These are phyloP conservation scores for Peronospora destructor DNA, from an alignment of 352 stramenopile species.

Conservation along the genomic window DNA sequence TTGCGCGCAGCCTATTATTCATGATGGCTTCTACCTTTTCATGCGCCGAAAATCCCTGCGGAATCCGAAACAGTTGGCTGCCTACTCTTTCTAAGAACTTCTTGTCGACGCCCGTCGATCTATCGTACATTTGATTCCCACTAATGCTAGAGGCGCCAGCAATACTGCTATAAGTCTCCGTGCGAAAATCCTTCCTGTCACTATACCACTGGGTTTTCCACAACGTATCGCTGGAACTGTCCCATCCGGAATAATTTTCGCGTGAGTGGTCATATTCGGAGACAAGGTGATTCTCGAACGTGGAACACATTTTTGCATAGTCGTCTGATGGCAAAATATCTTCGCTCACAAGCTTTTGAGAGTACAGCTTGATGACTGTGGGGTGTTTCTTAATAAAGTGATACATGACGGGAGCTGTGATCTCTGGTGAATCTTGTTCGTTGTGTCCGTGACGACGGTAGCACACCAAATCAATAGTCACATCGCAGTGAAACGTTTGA, in stretches of 20 bases:
- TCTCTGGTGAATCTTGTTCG: slow-evolving; percentile 88
- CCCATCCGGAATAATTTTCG: slow-evolving; percentile 64
- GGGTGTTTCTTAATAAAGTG: slow-evolving; percentile 84
- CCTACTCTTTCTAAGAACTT: slow-evolving; percentile 72
- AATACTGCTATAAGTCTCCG: slow-evolving; percentile 1
- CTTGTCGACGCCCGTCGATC: slow-evolving; percentile 63
- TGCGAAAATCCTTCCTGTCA: slow-evolving; percentile 21
- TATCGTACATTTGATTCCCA: slow-evolving; percentile 34
- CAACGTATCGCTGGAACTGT: slow-evolving; percentile 57
- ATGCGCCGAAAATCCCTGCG: slow-evolving; percentile 75
- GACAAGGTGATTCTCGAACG: slow-evolving; percentile 59
- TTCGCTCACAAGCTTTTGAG: slow-evolving; percentile 57
- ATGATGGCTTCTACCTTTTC: slow-evolving; percentile 83
- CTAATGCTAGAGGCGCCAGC: slow-evolving; percentile 13
- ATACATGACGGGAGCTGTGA: slow-evolving; percentile 89
- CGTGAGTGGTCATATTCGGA: slow-evolving; percentile 71
- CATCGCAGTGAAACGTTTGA: slow-evolving; percentile 91
- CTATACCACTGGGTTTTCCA: slow-evolving; percentile 62
- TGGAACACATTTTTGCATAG: slow-evolving; percentile 41
- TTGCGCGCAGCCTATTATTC: slow-evolving; percentile 72
- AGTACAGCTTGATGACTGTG: slow-evolving; percentile 72
- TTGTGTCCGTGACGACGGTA: slow-evolving; percentile 99
- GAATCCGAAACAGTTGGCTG: slow-evolving; percentile 69
- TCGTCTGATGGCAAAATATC: slow-evolving; percentile 44
- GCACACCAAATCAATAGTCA: slow-evolving; percentile 98